These are phyloP conservation scores for Aspergillus tanneri DNA, from an alignment of 2,329 filamentous ascomycete species.

Conservation along the genomic window DNA sequence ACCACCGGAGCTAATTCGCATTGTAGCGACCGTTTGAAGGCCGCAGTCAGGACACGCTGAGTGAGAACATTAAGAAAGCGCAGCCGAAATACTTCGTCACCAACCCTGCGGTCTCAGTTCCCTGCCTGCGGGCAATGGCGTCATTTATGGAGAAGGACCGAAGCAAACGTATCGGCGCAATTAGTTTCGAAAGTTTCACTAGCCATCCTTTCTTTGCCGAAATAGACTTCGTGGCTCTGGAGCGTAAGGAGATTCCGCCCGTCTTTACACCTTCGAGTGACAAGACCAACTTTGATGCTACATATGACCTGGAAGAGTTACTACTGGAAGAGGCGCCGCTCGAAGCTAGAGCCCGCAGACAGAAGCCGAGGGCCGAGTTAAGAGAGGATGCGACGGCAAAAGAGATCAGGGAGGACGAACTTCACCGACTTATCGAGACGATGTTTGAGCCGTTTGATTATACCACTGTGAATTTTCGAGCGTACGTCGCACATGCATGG, in stretches of 20 bases:
- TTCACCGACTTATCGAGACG: constrained; percentile 90
- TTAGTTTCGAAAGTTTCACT: constrained; percentile 78
- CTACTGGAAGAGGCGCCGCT: constrained; percentile 91
- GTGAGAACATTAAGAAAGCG: constrained; percentile 75
- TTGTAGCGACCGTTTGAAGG: constrained; percentile 86
- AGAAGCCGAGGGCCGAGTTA: constrained; percentile 87
- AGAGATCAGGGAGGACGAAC: constrained; percentile 89
- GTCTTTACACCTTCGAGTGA: constrained; percentile 92
- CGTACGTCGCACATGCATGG: constrained; percentile 51
- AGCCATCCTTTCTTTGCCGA: constrained; percentile 84
- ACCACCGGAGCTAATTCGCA: constrained; percentile 30
- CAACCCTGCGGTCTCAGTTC: constrained; percentile 81
- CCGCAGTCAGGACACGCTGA: constrained; percentile 76
- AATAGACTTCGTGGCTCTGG: constrained; percentile 80
- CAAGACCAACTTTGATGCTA: constrained; percentile 98
- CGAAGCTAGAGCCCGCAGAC: constrained; percentile 85
- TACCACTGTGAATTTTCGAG: constrained; percentile 74
- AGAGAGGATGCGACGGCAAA: constrained; percentile 93
- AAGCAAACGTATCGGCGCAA: constrained; percentile 76
- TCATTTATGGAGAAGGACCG: constrained; percentile 79
- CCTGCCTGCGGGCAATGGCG: constrained; percentile 85
- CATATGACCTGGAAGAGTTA: constrained; percentile 93
- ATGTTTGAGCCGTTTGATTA: constrained; percentile 97
- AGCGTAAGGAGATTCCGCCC: constrained; percentile 83
- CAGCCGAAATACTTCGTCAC: constrained; percentile 89